phyloP scores from a whole-genome alignment of 768 basidiomycete species.

The Asterophora lycoperdoides region DNA sequence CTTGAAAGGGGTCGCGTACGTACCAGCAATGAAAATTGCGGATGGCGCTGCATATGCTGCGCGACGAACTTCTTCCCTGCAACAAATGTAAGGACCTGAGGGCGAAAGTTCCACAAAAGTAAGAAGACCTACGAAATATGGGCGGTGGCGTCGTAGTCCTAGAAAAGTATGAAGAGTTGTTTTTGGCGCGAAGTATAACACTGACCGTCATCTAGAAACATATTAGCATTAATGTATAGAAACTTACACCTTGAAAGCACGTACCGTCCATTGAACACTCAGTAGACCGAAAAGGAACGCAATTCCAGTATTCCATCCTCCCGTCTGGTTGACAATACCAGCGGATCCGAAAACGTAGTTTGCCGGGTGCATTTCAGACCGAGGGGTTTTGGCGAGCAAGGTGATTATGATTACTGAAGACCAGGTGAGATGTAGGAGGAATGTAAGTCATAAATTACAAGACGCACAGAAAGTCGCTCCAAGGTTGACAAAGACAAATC shows the following conservation, averaged over 20 bases:
- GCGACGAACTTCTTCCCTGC: constrained; percentile 73
- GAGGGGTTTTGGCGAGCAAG: constrained; percentile 68
- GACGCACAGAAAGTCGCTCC: constrained; percentile 65
- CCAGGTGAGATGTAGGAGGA: constrained; percentile 1
- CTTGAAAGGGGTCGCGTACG: background rate
- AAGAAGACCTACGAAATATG: constrained; percentile 66
- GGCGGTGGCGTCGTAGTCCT: constrained; percentile 80
- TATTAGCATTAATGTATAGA: constrained; percentile 7
- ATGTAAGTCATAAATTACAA: background rate
- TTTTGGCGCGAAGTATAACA: background rate
- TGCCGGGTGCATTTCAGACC: constrained; percentile 77
- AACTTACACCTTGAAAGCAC: constrained; percentile 20
- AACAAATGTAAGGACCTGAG: constrained; percentile 6
- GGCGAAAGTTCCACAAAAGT: background rate
- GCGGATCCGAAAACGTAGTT: constrained; percentile 73
- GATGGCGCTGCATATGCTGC: constrained; percentile 61
- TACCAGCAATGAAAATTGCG: constrained; percentile 26
- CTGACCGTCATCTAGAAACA: constrained; percentile 51
- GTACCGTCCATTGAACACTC: constrained; percentile 83
- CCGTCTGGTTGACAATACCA: constrained; percentile 75
- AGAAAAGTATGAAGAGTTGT: constrained; percentile 3
- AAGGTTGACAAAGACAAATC: constrained; percentile 85
- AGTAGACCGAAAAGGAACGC: constrained; percentile 83
- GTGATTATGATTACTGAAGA: constrained; percentile 75
- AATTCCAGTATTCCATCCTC: constrained; percentile 74